Evolutionary conservation across 139 green algal genomes (phyloP), one percentile per base, ranked within the genome.

Genomic region (Spirogloea muscicola): DNA sequence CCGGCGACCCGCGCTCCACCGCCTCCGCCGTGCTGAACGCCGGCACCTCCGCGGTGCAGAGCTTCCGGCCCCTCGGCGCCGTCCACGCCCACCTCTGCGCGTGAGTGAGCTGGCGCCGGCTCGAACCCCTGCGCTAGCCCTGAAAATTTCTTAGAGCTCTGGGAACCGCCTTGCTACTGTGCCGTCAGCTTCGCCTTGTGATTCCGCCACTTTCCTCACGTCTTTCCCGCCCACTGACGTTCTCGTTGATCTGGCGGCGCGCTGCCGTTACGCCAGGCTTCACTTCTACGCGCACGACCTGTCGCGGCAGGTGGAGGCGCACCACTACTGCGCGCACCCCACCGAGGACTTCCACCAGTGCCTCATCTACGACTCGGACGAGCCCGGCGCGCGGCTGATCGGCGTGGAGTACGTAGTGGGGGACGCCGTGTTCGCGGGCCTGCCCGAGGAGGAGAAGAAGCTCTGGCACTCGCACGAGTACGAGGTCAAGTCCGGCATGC

Each of bases 401-500:
- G 84, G 86, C 42, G 72, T 92, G 13, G 87, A 93, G 72, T 93
- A 92, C 87, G 90, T 93, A 65, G 88, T 93, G 68, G 77, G 44
- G 3, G 67, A 84, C 13, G 46, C 77, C 6, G 69, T 92, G 33
- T 93, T 86, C 72, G 68, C 80, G 49, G 63, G 49, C 31, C 81
- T 93, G 60, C 87, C 89, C 0, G 65, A 75, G n/a, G 89, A 94
- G 33, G 89, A 94, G 72, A 90, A 88, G 81, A 81, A 82, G 36
- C 86, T 81, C 49, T 94, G 89, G 89, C 89, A 93, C 82, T 88
- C 77, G 57, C 89, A 93, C 73, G 72, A 82, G 57, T 91, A 89
- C 60, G 88, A 92, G 82, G 86, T 93, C 2, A 82, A 60, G 25
- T 49, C 29, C 52, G 74, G 74, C 13, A 0, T 72, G 13, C 55